Evolutionary conservation across 306 rosid species (phyloP), one percentile per base, ranked within the genome.

Genomic region (Morella rubra): DNA sequence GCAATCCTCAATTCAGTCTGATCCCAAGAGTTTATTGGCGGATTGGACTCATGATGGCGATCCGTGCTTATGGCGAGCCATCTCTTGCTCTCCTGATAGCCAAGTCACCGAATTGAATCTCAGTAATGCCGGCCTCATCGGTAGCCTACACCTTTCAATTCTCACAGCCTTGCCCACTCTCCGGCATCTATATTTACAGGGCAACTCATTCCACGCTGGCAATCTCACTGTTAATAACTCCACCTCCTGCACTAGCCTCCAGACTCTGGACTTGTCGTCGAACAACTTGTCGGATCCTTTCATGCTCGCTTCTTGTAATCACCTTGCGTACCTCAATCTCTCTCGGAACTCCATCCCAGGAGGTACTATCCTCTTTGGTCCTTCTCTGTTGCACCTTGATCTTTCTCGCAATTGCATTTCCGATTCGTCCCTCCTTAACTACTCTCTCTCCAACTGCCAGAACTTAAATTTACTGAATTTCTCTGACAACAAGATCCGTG

Each of bases 251-350:
- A 89, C 90, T 49, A 12, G 68, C 8, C 86, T 91, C 24, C 74
- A 73, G 42, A 77, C 77, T 3, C 80, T 91, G 14, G 91, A 91
- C 87, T 69, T 91, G 73, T 91, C 96, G 10, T 69, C 77, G 41
- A 91, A 86, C 90, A 86, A 87, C 80, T 44, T 89, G 69, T 79
- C 93, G 0, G 88, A 77, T 18, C 51, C 85, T 8, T 81, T 87
- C 54, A 19, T 76, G 53, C 73, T 84, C 8, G 8, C 64, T 46
- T 40, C 73, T 1, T 90, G 96, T 55, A 44, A 44, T 18, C 32
- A 40, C 15, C 90, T 90, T 22, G 44, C 69, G 6, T 50, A 24
- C 24, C 79, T 88, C 20, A 90, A 90, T 67, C 79, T 90, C 66
- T 90, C 96, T 0, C 66, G 73, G 7, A 90, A 90, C 56, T 83